Evolutionary conservation across 2,329 filamentous ascomycete genomes (phyloP).

Genomic region (Epichloe sp.): DNA sequence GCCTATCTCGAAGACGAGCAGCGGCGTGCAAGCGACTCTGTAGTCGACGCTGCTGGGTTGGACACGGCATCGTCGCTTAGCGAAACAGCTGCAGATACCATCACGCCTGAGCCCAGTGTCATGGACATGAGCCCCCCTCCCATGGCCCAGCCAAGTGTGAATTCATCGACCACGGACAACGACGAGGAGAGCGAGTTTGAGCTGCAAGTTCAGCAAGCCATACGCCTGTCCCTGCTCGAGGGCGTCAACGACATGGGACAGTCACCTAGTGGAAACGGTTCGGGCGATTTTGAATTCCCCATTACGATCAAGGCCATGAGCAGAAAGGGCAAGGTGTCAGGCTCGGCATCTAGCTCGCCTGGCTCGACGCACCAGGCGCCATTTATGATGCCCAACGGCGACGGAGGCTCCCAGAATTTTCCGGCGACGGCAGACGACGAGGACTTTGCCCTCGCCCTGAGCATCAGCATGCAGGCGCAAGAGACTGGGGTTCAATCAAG

Average conservation of each 20-base stretch:
- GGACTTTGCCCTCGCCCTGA: conserved; percentile 47
- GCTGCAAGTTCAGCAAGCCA: conserved; percentile 47
- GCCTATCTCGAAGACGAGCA: conserved; percentile 43
- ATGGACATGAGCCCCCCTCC: conserved; percentile 25
- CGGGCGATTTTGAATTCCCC: conserved; percentile 37
- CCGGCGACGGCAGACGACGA: conserved; percentile 27
- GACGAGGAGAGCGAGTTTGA: conserved; percentile 41
- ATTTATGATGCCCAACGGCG: conserved; percentile 9
- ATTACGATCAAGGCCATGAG: conserved; percentile 34
- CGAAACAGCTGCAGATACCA: conserved; percentile 30
- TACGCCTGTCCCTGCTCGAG: conserved; percentile 48
- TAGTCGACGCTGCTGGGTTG: conserved; percentile 31
- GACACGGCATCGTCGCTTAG: conserved; percentile 29
- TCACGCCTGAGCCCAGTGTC: conserved; percentile 43
- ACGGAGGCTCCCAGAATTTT: conserved; percentile 7
- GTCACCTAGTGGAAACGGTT: conserved; percentile 31
- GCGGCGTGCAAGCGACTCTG: conserved; percentile 38
- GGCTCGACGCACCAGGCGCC: conserved; percentile 22
- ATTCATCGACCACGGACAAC: conserved; percentile 5
- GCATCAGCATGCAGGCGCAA: conserved; percentile 46
- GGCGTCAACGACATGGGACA: conserved; percentile 33
- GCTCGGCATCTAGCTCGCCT: conserved; percentile 19
- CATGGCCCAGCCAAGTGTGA: conserved; percentile 4
- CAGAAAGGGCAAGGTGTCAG: conserved; percentile 27
- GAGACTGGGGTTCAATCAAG: conserved; percentile 12